These are phyloP conservation scores for Mucor plumbeus DNA, from an alignment of 371 early-diverging fungal species.

Conservation along the genomic window DNA sequence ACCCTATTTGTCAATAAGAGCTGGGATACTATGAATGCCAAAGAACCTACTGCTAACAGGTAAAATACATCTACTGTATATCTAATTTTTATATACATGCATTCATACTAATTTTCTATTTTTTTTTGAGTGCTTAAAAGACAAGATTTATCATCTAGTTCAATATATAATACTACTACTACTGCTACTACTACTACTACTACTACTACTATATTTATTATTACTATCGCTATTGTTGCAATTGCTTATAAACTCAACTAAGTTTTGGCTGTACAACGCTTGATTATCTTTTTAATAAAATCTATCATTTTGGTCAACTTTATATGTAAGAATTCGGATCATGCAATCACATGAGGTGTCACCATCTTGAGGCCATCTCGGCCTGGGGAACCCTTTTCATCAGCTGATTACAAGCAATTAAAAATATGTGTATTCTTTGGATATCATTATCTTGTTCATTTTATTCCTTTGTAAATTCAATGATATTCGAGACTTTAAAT, in stretches of 20 bases:
- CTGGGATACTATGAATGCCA: slow-evolving; percentile 9
- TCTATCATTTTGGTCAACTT: too few relatives aligned
- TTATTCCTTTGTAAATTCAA: slow-evolving; percentile 8
- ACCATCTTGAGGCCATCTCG: slow-evolving; percentile 1
- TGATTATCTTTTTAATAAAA: too few relatives aligned
- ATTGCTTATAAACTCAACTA: neutral
- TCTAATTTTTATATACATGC: too few relatives aligned
- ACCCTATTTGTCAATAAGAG: slow-evolving; percentile 10
- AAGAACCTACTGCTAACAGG: neutral
- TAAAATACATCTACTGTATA: too few relatives aligned
- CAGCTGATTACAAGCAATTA: slow-evolving; percentile 11
- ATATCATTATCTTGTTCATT: neutral
- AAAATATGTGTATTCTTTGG: neutral
- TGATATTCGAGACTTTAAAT: slow-evolving; percentile 42
- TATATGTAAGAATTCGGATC: neutral
- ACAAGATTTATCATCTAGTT: neutral
- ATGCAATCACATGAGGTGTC: slow-evolving; percentile 12
- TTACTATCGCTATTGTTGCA: neutral
- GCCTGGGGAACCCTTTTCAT: slow-evolving; percentile 5
- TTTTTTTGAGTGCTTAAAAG: neutral
- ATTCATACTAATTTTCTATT: neutral
- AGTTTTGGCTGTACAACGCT: neutral
- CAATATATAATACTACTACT: neutral
- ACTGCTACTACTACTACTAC: neutral
- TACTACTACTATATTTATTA: neutral